These are phyloP conservation scores for Solanum dulcamara DNA, from an alignment of 257 asterid genomes.

Conservation along the genomic window DNA sequence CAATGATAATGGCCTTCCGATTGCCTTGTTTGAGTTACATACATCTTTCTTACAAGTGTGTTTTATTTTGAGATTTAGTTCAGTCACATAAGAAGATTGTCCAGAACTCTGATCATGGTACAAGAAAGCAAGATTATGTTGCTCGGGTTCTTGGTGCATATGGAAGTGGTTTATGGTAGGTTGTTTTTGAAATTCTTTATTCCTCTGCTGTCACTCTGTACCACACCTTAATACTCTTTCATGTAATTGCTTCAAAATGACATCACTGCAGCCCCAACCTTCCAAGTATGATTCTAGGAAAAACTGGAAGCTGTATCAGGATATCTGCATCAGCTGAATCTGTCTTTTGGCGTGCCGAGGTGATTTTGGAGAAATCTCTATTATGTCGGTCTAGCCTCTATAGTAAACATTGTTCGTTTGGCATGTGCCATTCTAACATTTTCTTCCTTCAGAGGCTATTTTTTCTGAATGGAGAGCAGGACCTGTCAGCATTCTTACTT, in stretches of 20 bases:
- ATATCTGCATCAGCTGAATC: slow-evolving; percentile 59
- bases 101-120: slow-evolving; percentile 23
- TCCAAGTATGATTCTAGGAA: slow-evolving; percentile 30
- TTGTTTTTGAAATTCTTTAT: neutral
- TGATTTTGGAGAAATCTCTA: slow-evolving; percentile 9
- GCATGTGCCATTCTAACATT: slow-evolving; percentile 3
- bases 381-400: neutral
- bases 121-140: slow-evolving; percentile 57
- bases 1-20: neutral
- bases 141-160: slow-evolving; percentile 43
- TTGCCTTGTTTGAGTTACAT: neutral
- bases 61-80: slow-evolving; percentile 9
- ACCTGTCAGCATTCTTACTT: slow-evolving; percentile 78
- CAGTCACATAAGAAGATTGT: slow-evolving; percentile 4
- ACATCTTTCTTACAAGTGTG: neutral
- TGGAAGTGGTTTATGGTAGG: slow-evolving; percentile 49
- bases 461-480: slow-evolving; percentile 94
- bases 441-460: slow-evolving; percentile 68
- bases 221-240: neutral
- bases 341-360: slow-evolving; percentile 95
- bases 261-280: slow-evolving; percentile 50
- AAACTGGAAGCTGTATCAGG: slow-evolving; percentile 55
- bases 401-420: neutral
- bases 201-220: neutral
- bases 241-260: slow-evolving; percentile 5